phyloP scores from a whole-genome alignment of 176 grass and related monocot species.

The Dendrocalamus sinicus region DNA sequence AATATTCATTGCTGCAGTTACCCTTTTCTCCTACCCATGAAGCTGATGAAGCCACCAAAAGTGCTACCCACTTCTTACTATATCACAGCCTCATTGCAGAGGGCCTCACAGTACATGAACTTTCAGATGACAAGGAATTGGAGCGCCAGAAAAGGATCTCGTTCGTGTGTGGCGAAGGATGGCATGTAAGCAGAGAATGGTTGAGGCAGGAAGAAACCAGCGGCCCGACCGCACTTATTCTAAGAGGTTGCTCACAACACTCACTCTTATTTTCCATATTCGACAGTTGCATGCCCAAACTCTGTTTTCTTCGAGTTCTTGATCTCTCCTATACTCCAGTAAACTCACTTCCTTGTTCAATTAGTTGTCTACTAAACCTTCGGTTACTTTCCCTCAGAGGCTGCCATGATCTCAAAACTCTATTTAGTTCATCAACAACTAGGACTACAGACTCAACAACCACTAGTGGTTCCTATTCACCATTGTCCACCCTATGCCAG shows the following conservation, averaged over 20 bases:
- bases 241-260: too few relatives aligned
- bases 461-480: background rate
- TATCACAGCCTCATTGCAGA: background rate
- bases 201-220: too few relatives aligned
- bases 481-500: background rate
- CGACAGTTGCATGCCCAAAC: too few relatives aligned
- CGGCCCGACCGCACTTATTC: too few relatives aligned
- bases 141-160: too few relatives aligned
- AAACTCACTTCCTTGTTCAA: background rate
- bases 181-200: too few relatives aligned
- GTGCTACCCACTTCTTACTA: background rate
- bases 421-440: background rate
- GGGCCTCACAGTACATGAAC: too few relatives aligned
- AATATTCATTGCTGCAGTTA: too few relatives aligned
- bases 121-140: too few relatives aligned
- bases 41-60: background rate
- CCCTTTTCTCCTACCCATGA: background rate
- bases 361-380: background rate
- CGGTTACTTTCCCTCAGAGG: slow-evolving; percentile 14
- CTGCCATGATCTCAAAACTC: background rate
- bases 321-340: slow-evolving; percentile 30
- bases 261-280: too few relatives aligned
- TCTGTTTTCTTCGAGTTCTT: background rate
- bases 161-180: too few relatives aligned
- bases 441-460: background rate